Conservation (phyloP, 495 filamentous ascomycete genomes). For the Hypoxylon subgilvum region DNA sequence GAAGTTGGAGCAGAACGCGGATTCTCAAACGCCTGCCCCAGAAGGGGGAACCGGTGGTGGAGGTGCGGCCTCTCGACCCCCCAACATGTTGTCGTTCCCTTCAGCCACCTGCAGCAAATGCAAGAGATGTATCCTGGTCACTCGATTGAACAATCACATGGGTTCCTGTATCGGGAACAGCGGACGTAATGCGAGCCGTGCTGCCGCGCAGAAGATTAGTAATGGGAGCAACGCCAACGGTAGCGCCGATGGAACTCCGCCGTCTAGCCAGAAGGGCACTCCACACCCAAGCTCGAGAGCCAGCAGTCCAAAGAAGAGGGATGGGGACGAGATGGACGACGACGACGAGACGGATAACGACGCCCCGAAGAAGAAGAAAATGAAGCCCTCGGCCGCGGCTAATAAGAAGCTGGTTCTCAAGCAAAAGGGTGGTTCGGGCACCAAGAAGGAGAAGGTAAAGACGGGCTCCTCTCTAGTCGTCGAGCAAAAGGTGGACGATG, state of each 20-base stretch:
- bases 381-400: conserved; percentile 47
- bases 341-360: conserved; percentile 58
- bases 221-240: conserved; percentile 56
- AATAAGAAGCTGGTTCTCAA: conserved; percentile 59
- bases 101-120: conserved; percentile 61
- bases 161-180: conserved; percentile 80
- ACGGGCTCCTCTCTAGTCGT: conserved; percentile 45
- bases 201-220: conserved; percentile 61
- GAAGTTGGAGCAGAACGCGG: conserved; percentile 58
- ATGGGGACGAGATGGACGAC: conserved; percentile 56
- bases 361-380: conserved; percentile 59
- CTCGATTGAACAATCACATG: conserved; percentile 73
- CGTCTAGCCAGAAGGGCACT: conserved; percentile 65
- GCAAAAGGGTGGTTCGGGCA: conserved; percentile 43
- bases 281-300: conserved; percentile 57
- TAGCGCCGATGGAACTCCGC: conserved; percentile 59
- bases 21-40: conserved; percentile 55
- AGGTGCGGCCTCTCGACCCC: conserved; percentile 49
- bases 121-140: conserved; percentile 60
- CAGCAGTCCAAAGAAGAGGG: conserved; percentile 58
- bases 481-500: conserved; percentile 50
- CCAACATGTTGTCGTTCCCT: conserved; percentile 68
- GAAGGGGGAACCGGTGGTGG: conserved; percentile 48
- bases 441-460: conserved; percentile 58
- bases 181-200: conserved; percentile 69